Evolutionary conservation across 257 asterid genomes (phyloP), one percentile per base, ranked within the genome.

Genomic region (Cordia subcordata): DNA sequence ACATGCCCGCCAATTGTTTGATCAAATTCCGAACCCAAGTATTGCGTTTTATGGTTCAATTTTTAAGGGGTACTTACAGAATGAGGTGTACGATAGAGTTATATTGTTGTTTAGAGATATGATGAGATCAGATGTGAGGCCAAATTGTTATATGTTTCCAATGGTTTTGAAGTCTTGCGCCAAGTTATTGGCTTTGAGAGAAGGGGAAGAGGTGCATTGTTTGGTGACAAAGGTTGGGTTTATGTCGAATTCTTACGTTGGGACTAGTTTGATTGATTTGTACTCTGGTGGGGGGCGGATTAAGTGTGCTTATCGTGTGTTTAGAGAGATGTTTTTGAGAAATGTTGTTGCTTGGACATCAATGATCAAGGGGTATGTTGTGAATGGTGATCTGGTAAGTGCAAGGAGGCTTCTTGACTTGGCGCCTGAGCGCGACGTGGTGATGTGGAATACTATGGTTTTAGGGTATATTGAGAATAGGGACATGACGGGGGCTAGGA

Each of bases 281-380:
- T 85, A 88, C 61, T 79, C 94, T 0, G 67, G 75, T 6, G 71
- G 19, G 45, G 76, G 78, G 10, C 51, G 32, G 19, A 75, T 81
- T 65, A 72, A 60, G 18, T 66, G 65, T 40, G 93, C 93, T 23
- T 73, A 76, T 61, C 66, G 74, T 69, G 96, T 80, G 65, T 88
- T 92, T 52, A 68, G 59, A 14, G 94, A 88, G 70, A 81, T 92
- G 98, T 81, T 71, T 18, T 64, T 81, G 50, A 83, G 81, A 65
- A 89, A 86, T 76, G 96, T 91, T 49, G 95, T 91, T 52, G 69
- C 87, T 18, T 91, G 96, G 96, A 91, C 96, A 40, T 75, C 88
- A 11, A 86, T 88, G 94, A 77, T 92, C 27, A 77, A 70, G 22
- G 94, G 87, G 13, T 88, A 77, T 55, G 72, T 81, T 21, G 72